Conservation (phyloP, 345 rosid genomes). For the Cardamine occulta region DNA sequence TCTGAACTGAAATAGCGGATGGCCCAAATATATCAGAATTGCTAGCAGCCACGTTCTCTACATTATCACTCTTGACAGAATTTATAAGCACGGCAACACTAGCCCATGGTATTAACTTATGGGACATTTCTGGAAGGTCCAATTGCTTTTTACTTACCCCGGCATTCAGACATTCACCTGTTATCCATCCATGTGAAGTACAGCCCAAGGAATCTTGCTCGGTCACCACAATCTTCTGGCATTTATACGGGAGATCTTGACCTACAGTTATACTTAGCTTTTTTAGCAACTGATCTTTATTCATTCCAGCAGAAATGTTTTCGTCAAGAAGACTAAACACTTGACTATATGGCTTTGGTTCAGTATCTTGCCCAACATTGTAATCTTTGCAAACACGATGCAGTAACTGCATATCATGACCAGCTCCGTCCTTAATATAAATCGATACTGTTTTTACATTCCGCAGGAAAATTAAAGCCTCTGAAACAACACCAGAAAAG, state of each 20-base stretch:
- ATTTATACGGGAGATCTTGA: conserved; percentile 64
- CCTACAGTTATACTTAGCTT: conserved; percentile 64
- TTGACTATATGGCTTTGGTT: conserved; percentile 52
- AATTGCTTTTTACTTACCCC: conserved; percentile 48
- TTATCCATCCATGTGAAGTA: conserved; percentile 84
- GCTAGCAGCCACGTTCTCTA: conserved; percentile 35
- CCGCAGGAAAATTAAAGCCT: conserved; percentile 78
- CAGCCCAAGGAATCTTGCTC: conserved; percentile 67
- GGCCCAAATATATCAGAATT: conserved; percentile 55
- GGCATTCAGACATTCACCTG: conserved; percentile 77
- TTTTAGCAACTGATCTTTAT: conserved; percentile 71
- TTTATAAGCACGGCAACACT: conserved; percentile 86
- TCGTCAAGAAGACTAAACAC: conserved; percentile 64
- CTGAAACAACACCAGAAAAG: conserved; percentile 76
- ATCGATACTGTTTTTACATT: conserved; percentile 78
- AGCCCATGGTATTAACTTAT: conserved; percentile 90
- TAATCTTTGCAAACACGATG: conserved; percentile 70
- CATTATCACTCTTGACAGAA: conserved; percentile 52
- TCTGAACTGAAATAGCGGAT: conserved; percentile 51
- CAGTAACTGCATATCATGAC: conserved; percentile 75
- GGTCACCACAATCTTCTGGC: conserved; percentile 77
- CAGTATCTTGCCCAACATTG: conserved; percentile 56
- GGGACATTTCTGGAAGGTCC: conserved; percentile 56
- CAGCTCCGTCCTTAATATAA: conserved; percentile 82
- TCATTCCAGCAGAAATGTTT: conserved; percentile 66